Evolutionary conservation across 371 early-diverging fungal species (phyloP).

Genomic region (Rhizopus arrhizus): DNA sequence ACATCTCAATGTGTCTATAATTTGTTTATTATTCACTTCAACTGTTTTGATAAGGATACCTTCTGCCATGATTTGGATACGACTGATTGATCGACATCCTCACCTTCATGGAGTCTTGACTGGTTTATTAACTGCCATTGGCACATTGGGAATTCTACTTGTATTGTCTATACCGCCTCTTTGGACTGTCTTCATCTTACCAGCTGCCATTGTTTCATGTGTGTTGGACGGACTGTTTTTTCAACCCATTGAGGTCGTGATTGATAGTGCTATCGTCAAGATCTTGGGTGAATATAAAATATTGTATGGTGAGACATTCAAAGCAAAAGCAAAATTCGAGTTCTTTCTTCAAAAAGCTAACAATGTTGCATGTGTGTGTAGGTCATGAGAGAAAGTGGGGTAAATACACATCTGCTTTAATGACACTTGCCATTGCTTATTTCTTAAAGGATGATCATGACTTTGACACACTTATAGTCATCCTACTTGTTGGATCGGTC

Average conservation of each 20-base stretch:
- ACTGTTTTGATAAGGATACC: conserved; percentile 24
- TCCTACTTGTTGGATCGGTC: conserved; percentile 37
- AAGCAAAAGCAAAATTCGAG: background rate
- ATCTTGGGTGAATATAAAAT: conserved; percentile 39
- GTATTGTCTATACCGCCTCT: conserved; percentile 39
- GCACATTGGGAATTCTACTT: conserved; percentile 36
- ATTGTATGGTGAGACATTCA: conserved; percentile 33
- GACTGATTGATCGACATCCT: conserved; percentile 33
- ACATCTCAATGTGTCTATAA: conserved; percentile 26
- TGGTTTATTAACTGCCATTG: conserved; percentile 40
- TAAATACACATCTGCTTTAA: conserved; percentile 30
- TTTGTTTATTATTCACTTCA: conserved; percentile 26
- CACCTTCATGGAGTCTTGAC: conserved; percentile 45
- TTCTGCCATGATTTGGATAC: conserved; percentile 35
- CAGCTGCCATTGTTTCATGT: conserved; percentile 33
- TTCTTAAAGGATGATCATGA: conserved; percentile 49
- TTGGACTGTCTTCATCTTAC: conserved; percentile 28
- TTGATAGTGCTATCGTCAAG: conserved; percentile 42
- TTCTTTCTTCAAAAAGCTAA: background rate
- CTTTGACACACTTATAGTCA: conserved; percentile 49
- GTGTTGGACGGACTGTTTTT: conserved; percentile 38
- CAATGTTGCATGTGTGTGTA: background rate
- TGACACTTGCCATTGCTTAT: conserved; percentile 38
- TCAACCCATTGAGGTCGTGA: conserved; percentile 32
- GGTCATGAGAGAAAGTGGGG: conserved; percentile 37